Percentiles rank a stretch among this genome's conserved stretches.
These are phyloP conservation scores for Crithidia sp. DNA, from an alignment of 208 protist species.

Conservation along the genomic window DNA sequence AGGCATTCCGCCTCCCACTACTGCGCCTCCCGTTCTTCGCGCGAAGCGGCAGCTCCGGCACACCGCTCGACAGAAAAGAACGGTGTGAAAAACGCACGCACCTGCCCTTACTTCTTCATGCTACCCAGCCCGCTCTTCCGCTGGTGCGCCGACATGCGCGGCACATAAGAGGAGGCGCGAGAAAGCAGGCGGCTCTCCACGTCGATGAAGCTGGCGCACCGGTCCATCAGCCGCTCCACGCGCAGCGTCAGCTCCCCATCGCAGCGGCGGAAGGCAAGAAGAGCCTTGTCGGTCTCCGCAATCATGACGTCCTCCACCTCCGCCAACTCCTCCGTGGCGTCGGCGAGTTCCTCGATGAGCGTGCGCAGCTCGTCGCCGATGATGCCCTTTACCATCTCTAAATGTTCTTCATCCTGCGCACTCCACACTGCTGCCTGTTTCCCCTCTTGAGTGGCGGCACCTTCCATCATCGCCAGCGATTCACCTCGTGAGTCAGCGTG, in stretches of 20 bases:
- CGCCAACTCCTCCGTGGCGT: conserved; percentile 22
- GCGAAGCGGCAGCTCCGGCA: no score
- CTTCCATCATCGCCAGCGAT: no score
- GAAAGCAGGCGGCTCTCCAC: conserved; percentile 17
- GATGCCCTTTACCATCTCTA: neutral
- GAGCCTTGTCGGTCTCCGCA: conserved; percentile 34
- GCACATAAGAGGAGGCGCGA: neutral
- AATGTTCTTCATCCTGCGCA: neutral
- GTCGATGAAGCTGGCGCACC: conserved; percentile 17
- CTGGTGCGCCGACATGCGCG: neutral
- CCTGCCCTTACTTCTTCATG: neutral
- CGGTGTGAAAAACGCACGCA: conserved; percentile 4
- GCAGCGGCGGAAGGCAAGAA: conserved; percentile 8
- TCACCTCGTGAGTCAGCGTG: no score
- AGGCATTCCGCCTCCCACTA: no score
- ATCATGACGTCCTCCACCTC: conserved; percentile 39
- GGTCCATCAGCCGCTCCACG: conserved; percentile 20
- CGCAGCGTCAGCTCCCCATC: conserved; percentile 22
- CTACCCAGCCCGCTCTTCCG: neutral
- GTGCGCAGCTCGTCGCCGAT: conserved; percentile 15
- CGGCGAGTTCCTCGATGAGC: conserved; percentile 24
- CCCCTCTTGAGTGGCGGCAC: no score
- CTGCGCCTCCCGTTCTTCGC: no score
- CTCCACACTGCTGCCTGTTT: no score
- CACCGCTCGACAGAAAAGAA: neutral